phyloP scores from a whole-genome alignment of 179 eudicot genomes.

The Drosera spatulata region DNA sequence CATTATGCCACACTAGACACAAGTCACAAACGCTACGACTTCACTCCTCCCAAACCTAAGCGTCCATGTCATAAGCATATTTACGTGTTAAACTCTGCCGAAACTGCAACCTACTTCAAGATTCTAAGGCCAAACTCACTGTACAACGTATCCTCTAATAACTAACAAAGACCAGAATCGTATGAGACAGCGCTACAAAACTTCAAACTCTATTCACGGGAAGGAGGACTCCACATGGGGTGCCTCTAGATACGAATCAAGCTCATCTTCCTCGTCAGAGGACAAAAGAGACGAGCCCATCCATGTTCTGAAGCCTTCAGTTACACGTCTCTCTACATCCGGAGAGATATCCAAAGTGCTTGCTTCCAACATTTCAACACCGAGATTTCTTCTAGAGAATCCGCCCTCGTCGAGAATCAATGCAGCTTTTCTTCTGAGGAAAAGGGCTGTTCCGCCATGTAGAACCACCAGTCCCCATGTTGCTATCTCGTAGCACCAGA shows the following conservation, averaged over 20 bases:
- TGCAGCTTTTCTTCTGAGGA: conserved; percentile 71
- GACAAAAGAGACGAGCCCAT: conserved; percentile 91
- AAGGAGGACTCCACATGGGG: conserved; percentile 4
- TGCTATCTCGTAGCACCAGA: conserved; percentile 91
- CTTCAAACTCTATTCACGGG: background rate
- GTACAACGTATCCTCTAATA: too few relatives aligned
- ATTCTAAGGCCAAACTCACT: too few relatives aligned
- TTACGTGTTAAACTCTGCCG: too few relatives aligned
- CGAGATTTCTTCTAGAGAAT: conserved; percentile 43
- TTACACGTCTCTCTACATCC: conserved; percentile 73
- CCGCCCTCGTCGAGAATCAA: conserved; percentile 45
- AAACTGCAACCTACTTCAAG: too few relatives aligned
- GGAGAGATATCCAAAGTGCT: conserved; percentile 39
- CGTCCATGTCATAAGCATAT: too few relatives aligned
- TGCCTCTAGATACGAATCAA: conserved; percentile 29
- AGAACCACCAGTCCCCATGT: conserved; percentile 84
- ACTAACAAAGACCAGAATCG: too few relatives aligned
- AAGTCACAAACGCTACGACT: too few relatives aligned
- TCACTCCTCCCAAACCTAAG: too few relatives aligned
- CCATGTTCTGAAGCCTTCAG: conserved; percentile 89
- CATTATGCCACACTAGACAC: too few relatives aligned
- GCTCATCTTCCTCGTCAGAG: conserved; percentile 70
- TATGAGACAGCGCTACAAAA: too few relatives aligned
- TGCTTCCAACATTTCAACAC: conserved; percentile 88
- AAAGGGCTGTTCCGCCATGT: conserved; percentile 58